These are phyloP conservation scores for Rhododendron griersonianum DNA, from an alignment of 148 eudicot species.

Conservation along the genomic window DNA sequence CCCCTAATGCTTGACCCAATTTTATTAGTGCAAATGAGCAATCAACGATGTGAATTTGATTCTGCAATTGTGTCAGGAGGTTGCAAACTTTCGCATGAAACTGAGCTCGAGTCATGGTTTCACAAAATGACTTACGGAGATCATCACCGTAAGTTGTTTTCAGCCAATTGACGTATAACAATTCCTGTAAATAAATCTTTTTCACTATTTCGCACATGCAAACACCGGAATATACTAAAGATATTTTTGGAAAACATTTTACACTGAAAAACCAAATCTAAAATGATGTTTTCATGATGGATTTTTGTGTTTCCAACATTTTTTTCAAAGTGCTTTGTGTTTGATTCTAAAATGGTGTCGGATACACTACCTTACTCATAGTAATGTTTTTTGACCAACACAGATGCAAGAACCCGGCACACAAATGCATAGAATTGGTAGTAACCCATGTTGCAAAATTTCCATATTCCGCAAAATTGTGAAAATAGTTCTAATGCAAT, in stretches of 20 bases:
- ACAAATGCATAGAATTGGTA: not conserved
- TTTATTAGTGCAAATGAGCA: not conserved
- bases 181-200: not conserved
- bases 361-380: not conserved
- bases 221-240: not conserved
- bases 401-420: not conserved
- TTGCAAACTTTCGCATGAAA: not conserved
- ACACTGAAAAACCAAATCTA: not conserved
- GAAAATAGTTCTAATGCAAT: not conserved
- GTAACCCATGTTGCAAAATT: not conserved
- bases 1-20: not conserved
- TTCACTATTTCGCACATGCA: not conserved
- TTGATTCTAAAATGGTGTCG: not conserved
- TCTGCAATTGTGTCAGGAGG: not conserved
- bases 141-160: not conserved
- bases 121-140: too few relatives aligned
- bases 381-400: not conserved
- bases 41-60: too few relatives aligned
- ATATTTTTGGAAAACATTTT: too few relatives aligned
- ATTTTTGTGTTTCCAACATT: not conserved
- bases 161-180: not conserved
- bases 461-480: not conserved
- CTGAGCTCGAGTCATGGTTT: not conserved
- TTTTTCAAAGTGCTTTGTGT: not conserved
- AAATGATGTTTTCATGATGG: not conserved